phyloP scores from a whole-genome alignment of 148 eudicot species.

The Limonium bicolor region DNA sequence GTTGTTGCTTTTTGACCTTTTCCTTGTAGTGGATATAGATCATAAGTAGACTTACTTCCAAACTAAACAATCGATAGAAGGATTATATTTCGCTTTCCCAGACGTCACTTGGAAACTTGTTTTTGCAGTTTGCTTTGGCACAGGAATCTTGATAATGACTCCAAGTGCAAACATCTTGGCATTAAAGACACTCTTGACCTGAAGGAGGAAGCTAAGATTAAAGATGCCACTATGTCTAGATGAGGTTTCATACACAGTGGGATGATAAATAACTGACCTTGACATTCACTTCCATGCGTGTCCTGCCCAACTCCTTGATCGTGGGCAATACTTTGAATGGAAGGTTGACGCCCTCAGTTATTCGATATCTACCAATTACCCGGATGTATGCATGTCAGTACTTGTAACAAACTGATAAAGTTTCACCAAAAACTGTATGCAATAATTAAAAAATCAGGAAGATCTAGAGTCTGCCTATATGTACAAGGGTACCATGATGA shows the following conservation, averaged over 20 bases:
- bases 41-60: slow-evolving; percentile 77
- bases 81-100: slow-evolving; percentile 90
- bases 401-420: no score
- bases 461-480: no score
- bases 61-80: slow-evolving; percentile 85
- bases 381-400: no score
- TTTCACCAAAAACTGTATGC: no score
- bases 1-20: no score
- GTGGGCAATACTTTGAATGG: slow-evolving; percentile 97
- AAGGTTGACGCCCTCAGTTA: slow-evolving; percentile 98
- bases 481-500: no score
- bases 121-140: slow-evolving; percentile 98
- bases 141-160: slow-evolving; percentile 90
- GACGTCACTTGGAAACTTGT: slow-evolving; percentile 98
- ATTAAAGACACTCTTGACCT: slow-evolving; percentile 98
- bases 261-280: slow-evolving; percentile 56
- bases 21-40: no score
- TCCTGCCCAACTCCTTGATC: slow-evolving; percentile 92
- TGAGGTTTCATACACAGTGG: neutral
- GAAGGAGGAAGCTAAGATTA: slow-evolving; percentile 13
- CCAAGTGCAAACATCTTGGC: slow-evolving; percentile 99
- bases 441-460: no score
- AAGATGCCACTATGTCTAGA: neutral
- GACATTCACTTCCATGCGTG: slow-evolving; percentile 99
- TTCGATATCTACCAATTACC: slow-evolving; percentile 68